phyloP scores from a whole-genome alignment of 106 monocot species.

The Cymbidium sinense region DNA sequence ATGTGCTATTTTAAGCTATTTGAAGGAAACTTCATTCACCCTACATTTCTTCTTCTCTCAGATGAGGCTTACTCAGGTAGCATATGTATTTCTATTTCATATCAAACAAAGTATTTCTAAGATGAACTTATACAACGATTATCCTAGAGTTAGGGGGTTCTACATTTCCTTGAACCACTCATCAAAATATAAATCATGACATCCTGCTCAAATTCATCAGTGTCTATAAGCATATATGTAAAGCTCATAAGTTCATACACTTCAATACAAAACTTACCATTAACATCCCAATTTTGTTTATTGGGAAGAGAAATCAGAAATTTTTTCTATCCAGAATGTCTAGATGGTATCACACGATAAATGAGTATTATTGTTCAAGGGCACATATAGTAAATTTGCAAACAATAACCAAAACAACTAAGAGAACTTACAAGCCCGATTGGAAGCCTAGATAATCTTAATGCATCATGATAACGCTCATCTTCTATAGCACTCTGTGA shows the following conservation, averaged over 20 bases:
- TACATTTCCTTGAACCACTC: not conserved
- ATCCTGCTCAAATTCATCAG: not conserved
- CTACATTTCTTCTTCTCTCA: not conserved
- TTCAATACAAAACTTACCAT: not conserved
- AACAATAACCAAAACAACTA: not conserved
- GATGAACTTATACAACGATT: not conserved
- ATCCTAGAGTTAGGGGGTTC: not conserved
- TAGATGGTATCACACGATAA: not conserved
- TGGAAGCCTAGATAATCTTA: conserved; percentile 51
- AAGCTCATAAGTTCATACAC: not conserved
- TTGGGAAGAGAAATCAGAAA: not conserved
- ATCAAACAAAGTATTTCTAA: not conserved
- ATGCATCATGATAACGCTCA: conserved; percentile 85
- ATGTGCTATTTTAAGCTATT: not conserved
- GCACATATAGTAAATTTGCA: not conserved
- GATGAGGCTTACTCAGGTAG: not conserved
- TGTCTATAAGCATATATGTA: not conserved
- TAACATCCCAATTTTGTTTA: not conserved
- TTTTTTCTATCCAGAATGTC: not conserved
- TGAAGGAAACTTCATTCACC: not conserved
- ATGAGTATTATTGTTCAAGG: not conserved
- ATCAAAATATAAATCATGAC: not conserved
- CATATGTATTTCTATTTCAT: not conserved
- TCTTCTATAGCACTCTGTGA: conserved; percentile 64
- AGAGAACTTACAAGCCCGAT: conserved; percentile 58